These are phyloP conservation scores for Colletotrichum sp. DNA, from an alignment of 2,329 filamentous ascomycete species.

Conservation along the genomic window DNA sequence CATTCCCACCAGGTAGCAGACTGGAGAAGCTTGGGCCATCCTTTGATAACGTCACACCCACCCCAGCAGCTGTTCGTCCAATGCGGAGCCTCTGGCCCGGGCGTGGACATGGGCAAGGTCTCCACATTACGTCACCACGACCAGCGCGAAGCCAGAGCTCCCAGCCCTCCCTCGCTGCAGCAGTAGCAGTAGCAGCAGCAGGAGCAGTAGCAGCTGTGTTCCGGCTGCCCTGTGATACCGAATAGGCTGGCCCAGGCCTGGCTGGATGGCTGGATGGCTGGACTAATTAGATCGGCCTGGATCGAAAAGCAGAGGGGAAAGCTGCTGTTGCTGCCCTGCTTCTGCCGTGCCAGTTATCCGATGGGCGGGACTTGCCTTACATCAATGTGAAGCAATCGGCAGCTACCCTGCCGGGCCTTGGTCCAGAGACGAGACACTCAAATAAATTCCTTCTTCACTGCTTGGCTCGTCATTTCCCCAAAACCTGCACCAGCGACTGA, in stretches of 20 bases:
- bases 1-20: neutral
- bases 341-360: neutral
- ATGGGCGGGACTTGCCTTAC: neutral
- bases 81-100: conserved; percentile 4
- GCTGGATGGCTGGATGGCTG: neutral
- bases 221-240: neutral
- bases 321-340: neutral
- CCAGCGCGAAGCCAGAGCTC: conserved; percentile 6
- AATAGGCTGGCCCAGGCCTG: neutral
- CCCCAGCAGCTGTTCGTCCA: neutral
- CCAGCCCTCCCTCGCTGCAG: neutral
- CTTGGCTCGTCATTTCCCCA: neutral
- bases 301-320: neutral
- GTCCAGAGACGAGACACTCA: neutral
- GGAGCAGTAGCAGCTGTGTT: neutral
- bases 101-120: neutral
- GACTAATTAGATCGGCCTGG: neutral
- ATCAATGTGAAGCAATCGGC: conserved; percentile 9
- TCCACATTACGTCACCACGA: conserved; percentile 14
- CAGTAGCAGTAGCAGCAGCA: neutral
- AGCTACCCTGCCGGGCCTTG: neutral
- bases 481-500: neutral
- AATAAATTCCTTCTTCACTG: neutral
- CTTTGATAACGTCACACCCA: neutral
- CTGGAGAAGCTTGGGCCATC: conserved; percentile 3